These are phyloP conservation scores for Neopestalotiopsis rosae DNA, from an alignment of 2,329 filamentous ascomycete genomes.

Conservation along the genomic window DNA sequence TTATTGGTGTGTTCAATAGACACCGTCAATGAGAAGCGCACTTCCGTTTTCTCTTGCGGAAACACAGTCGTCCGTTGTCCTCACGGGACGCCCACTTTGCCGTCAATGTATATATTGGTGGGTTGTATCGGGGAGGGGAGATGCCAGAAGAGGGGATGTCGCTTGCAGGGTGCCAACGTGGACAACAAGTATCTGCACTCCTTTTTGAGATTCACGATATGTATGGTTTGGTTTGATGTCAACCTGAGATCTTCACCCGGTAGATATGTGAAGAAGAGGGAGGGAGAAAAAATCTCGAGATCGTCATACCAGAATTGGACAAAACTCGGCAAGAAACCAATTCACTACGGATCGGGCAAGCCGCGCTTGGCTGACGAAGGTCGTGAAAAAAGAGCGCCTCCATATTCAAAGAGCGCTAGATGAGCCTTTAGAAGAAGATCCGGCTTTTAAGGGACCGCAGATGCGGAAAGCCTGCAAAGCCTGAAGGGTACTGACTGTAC, in stretches of 20 bases:
- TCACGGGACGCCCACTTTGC: background rate
- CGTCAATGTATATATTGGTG: background rate
- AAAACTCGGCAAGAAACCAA: conserved; percentile 9
- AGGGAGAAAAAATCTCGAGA: conserved; percentile 1
- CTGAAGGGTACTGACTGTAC: no score
- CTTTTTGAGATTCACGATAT: background rate
- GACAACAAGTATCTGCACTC: background rate
- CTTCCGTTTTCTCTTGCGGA: conserved; percentile 1
- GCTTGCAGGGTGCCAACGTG: background rate
- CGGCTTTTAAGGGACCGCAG: background rate
- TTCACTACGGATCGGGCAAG: background rate
- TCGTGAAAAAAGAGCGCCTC: conserved; percentile 1
- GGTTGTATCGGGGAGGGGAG: background rate
- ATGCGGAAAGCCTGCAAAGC: background rate
- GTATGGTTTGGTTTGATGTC: background rate
- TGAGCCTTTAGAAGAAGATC: background rate
- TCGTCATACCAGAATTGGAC: background rate
- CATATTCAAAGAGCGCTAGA: background rate
- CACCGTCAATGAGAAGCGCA: background rate
- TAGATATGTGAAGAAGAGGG: background rate
- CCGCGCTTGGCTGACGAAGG: conserved; percentile 12
- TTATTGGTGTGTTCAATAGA: background rate
- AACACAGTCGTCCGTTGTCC: background rate
- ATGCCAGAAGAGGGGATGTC: background rate
- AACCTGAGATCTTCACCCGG: background rate